Evolutionary conservation across 257 asterid species (phyloP).

Genomic region (Salvia splendens): DNA sequence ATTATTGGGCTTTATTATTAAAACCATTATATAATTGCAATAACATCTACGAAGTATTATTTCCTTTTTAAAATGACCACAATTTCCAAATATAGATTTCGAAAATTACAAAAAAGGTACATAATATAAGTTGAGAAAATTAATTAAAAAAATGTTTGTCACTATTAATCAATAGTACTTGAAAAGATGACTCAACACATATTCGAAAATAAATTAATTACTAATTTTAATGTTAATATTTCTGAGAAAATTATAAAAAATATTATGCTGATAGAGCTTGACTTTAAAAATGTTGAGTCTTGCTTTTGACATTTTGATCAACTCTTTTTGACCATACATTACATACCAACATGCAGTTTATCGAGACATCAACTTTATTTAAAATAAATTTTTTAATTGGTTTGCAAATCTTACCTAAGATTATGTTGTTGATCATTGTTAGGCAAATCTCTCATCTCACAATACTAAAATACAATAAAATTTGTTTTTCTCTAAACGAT

Average conservation of each 20-base stretch:
- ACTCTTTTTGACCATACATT: conserved; percentile 9
- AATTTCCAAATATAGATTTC: no score
- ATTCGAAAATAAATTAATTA: no score
- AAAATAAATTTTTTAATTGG: conserved; percentile 13
- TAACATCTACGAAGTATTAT: no score
- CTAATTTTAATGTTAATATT: neutral
- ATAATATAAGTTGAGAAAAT: no score
- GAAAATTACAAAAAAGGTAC: no score
- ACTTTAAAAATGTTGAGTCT: neutral
- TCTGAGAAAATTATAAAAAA: no score
- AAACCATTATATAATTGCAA: no score
- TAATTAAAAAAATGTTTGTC: no score
- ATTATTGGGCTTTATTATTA: no score
- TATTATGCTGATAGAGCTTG: neutral
- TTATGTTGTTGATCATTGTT: conserved; percentile 18
- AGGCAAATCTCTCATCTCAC: neutral
- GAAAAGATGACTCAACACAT: no score
- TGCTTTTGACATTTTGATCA: neutral
- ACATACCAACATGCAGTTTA: conserved; percentile 28
- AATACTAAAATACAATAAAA: neutral
- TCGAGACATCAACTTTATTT: conserved; percentile 23
- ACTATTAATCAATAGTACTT: no score
- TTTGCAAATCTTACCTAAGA: conserved; percentile 35
- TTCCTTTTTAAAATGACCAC: no score
- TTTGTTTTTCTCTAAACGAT: neutral